A percentile compares a stretch with the other conserved stretches of the same genome.
Conservation (phyloP, 2,329 filamentous ascomycete genomes). For the Fusarium buxicola region DNA sequence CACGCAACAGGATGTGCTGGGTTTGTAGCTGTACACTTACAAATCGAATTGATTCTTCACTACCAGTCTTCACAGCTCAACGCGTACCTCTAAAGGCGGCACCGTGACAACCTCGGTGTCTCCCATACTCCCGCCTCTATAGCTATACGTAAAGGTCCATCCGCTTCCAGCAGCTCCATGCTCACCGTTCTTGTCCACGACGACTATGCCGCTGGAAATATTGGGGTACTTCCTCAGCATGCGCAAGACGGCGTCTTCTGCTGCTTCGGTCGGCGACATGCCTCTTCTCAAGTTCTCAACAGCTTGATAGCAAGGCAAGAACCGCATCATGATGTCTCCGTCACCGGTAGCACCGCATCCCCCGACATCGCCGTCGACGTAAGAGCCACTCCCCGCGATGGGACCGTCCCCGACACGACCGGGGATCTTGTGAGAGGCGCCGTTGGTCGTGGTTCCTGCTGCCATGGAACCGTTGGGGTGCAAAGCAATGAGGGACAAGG, state of each 20-base stretch:
- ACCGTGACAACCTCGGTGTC: constrained; percentile 59
- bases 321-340: constrained; percentile 68
- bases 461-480: constrained; percentile 60
- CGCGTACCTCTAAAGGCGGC: constrained; percentile 28
- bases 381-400: constrained; percentile 65
- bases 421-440: constrained; percentile 64
- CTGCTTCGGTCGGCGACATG: constrained; percentile 60
- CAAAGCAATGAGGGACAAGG: constrained; percentile 64
- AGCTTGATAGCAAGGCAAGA: constrained; percentile 68
- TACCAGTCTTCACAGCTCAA: too few species aligned
- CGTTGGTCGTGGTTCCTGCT: constrained; percentile 67
- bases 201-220: constrained; percentile 62
- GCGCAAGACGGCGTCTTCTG: constrained; percentile 61
- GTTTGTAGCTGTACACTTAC: too few species aligned
- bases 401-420: constrained; percentile 67
- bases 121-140: constrained; percentile 60
- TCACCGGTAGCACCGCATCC: constrained; percentile 68
- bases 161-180: constrained; percentile 64
- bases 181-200: constrained; percentile 60
- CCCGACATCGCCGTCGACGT: constrained; percentile 65
- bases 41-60: too few species aligned
- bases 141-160: constrained; percentile 67
- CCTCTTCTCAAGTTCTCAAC: constrained; percentile 64
- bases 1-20: too few species aligned
- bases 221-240: constrained; percentile 62